Conservation (phyloP, 345 rosid species). For the Combretum micranthum region DNA sequence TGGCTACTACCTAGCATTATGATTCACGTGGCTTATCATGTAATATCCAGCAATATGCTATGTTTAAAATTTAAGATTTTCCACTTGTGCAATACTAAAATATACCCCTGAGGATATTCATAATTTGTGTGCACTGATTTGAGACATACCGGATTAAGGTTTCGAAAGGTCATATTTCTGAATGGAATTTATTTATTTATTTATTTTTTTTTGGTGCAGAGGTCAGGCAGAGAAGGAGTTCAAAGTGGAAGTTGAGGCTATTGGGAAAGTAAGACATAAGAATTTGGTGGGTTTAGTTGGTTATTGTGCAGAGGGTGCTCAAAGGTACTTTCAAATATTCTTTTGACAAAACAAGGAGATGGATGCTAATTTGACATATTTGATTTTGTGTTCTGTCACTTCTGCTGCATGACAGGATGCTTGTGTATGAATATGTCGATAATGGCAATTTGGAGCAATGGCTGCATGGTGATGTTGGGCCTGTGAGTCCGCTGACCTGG, state of each 20-base stretch:
- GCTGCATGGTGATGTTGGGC: conserved; percentile 92
- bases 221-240: conserved; percentile 98
- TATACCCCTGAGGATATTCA: too few species aligned
- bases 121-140: too few species aligned
- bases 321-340: conserved; percentile 42
- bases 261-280: conserved; percentile 94
- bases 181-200: conserved; percentile 4
- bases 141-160: too few species aligned
- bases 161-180: too few species aligned
- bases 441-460: conserved; percentile 97
- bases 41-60: too few species aligned
- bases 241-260: conserved; percentile 91
- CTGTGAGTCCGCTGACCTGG: conserved; percentile 85
- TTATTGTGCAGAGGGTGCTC: conserved; percentile 76
- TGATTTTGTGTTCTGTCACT: not conserved
- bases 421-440: conserved; percentile 81
- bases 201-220: too few species aligned
- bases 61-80: too few species aligned
- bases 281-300: conserved; percentile 91
- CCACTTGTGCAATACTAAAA: too few species aligned
- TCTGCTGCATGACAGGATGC: conserved; percentile 55
- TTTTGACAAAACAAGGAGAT: not conserved
- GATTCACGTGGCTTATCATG: too few species aligned
- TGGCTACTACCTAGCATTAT: too few species aligned
- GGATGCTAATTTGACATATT: not conserved